These are phyloP conservation scores for Rubroboletus pulcherrimus DNA, from an alignment of 768 basidiomycete genomes.

Conservation along the genomic window DNA sequence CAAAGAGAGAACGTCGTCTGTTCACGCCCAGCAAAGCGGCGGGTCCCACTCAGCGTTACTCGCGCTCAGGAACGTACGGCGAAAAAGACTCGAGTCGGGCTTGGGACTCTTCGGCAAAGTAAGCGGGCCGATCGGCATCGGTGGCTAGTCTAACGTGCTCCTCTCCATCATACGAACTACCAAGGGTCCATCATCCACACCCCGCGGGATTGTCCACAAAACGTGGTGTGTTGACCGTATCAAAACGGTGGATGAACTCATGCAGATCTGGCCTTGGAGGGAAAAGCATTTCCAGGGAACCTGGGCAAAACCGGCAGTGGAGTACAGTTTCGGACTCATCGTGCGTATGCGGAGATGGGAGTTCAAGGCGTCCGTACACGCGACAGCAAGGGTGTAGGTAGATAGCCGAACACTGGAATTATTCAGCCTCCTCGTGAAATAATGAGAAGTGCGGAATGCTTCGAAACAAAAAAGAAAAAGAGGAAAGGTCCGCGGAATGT, in stretches of 20 bases:
- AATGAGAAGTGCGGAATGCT: background rate
- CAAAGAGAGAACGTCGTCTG: background rate
- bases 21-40: background rate
- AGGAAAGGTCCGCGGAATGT: background rate
- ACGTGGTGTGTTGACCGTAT: background rate
- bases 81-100: constrained; percentile 22
- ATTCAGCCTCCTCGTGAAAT: background rate
- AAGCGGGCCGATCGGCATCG: constrained; percentile 23
- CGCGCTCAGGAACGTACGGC: constrained; percentile 12
- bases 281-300: background rate
- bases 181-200: background rate
- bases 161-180: background rate
- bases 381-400: background rate
- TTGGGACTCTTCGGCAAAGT: background rate
- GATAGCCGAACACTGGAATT: background rate
- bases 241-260: background rate
- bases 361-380: background rate
- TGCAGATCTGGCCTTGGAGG: background rate
- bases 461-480: background rate
- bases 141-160: constrained; percentile 1
- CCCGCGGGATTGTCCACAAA: background rate
- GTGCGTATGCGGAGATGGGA: background rate
- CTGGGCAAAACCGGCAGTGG: background rate
- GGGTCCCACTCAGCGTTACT: background rate
- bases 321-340: background rate